Evolutionary conservation across 352 stramenopile genomes (phyloP), one percentile per base, ranked within the genome.

Genomic region (Phytophthora palmivora): DNA sequence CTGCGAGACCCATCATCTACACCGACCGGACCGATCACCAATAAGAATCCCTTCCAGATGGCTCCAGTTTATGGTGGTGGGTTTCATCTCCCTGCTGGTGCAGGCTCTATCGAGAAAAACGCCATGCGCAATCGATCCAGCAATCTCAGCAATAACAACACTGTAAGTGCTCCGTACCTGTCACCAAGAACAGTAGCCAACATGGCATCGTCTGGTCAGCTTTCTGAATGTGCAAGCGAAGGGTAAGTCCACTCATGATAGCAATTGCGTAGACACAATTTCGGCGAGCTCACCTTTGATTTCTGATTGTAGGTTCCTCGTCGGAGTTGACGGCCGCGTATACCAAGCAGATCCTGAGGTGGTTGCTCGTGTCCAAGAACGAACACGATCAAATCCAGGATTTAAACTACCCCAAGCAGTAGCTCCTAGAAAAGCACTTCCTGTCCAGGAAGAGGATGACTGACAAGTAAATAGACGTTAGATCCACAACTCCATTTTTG

Each of bases 291-390:
- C 28, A 59, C 53, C 49, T 37, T 32, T 39, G 28, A 14, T 43
- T 22, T 18, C 61, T 53, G 70, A 36, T 12, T 70, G 30, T 18
- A 92, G 84, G 16, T 95, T 92, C 32, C 45, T 95, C 22, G 66
- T 95, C 11, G 87, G 87, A 14, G 73, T 92, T n/a, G 84, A 94
- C 63, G 87, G 84, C 12, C 84, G 91, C 45, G 77, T 95, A 18
- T 95, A 93, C 24, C 84, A 94, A 62, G 87, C 78, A 21, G 87
- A 94, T 45, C 76, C 76, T 14, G 78, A 91, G 39, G 34, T 91
- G 28, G 64, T 91, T 11, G 69, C 75, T 18, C 54, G 88, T 32
- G 42, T 80, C 14, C 72, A 82, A 38, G 75, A 91, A 22, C 70
- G 78, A 28, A 79, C 73, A 6, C 80, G 82, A 59, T 60, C 56